Conservation (phyloP, 352 stramenopile species). For the Phytopythium litorale region DNA sequence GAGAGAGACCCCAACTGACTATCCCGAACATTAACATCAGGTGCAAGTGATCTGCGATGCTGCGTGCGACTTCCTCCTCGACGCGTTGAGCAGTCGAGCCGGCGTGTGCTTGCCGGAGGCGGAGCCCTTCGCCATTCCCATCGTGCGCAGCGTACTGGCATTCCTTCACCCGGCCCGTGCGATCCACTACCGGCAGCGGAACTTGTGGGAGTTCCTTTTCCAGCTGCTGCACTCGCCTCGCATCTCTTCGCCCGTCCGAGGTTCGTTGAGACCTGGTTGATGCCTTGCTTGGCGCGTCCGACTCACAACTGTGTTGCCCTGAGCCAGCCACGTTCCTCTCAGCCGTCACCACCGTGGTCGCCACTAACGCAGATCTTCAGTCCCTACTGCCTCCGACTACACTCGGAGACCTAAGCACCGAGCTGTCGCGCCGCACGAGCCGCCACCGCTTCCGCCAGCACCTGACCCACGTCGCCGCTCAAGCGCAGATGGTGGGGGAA, state of each 20-base stretch:
- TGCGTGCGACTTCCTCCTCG: constrained; percentile 56
- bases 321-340: constrained; percentile 38
- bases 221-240: constrained; percentile 64
- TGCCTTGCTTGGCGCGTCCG: background rate
- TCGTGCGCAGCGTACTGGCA: constrained; percentile 41
- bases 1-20: background rate
- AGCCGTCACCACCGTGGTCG: constrained; percentile 24
- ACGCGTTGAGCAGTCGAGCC: constrained; percentile 30
- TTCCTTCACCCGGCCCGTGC: constrained; percentile 45
- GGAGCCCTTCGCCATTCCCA: constrained; percentile 26
- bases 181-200: constrained; percentile 42
- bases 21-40: constrained; percentile 8
- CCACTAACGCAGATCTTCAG: constrained; percentile 22
- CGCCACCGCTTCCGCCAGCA: constrained; percentile 64
- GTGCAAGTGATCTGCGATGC: constrained; percentile 62
- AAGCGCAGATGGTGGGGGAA: background rate
- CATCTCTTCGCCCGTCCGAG: constrained; percentile 36
- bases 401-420: constrained; percentile 27
- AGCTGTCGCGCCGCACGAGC: constrained; percentile 30
- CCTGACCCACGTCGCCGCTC: constrained; percentile 17
- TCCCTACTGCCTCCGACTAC: constrained; percentile 26
- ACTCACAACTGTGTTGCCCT: background rate
- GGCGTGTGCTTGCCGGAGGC: constrained; percentile 26
- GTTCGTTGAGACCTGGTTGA: constrained; percentile 6
- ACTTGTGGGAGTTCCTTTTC: constrained; percentile 69